A percentile compares a stretch with the other conserved stretches of the same genome.
phyloP scores from a whole-genome alignment of 257 asterid genomes.

The Nicotiana benthamiana region DNA sequence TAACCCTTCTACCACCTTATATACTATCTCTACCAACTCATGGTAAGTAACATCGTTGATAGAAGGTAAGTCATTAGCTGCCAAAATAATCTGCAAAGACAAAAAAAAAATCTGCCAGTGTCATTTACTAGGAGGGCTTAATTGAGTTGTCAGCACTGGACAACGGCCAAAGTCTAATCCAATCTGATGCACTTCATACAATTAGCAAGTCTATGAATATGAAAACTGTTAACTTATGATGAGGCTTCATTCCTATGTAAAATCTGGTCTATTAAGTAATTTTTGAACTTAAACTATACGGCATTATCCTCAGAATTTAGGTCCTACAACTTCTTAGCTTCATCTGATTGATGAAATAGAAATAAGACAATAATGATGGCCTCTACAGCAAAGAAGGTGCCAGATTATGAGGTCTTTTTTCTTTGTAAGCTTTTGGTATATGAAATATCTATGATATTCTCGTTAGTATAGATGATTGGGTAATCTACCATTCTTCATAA shows the following conservation, averaged over 20 bases:
- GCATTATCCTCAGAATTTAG: not conserved
- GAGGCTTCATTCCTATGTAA: not conserved
- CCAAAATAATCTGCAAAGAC: constrained; percentile 71
- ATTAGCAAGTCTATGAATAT: not conserved
- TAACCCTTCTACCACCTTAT: constrained; percentile 45
- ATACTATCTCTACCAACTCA: constrained; percentile 69
- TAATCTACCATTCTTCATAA: not conserved
- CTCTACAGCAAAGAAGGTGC: not conserved
- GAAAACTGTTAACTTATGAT: not conserved
- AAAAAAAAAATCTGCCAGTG: not conserved
- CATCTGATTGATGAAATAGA: not conserved
- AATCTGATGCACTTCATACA: not conserved
- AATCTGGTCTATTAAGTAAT: not conserved
- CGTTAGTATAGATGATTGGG: not conserved
- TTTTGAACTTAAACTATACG: not conserved
- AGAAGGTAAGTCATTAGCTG: constrained; percentile 91
- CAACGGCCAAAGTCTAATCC: not conserved
- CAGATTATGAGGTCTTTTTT: not conserved
- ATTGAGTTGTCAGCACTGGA: not conserved
- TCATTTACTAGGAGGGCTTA: not conserved
- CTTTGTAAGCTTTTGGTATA: not conserved
- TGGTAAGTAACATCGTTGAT: constrained; percentile 78
- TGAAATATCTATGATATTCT: not conserved
- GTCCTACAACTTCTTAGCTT: not conserved
- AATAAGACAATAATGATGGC: not conserved